A percentile compares a stretch with the other conserved stretches of the same genome.
Evolutionary conservation across 2,329 filamentous ascomycete genomes (phyloP).

Genomic region (Cladosporium sp.): DNA sequence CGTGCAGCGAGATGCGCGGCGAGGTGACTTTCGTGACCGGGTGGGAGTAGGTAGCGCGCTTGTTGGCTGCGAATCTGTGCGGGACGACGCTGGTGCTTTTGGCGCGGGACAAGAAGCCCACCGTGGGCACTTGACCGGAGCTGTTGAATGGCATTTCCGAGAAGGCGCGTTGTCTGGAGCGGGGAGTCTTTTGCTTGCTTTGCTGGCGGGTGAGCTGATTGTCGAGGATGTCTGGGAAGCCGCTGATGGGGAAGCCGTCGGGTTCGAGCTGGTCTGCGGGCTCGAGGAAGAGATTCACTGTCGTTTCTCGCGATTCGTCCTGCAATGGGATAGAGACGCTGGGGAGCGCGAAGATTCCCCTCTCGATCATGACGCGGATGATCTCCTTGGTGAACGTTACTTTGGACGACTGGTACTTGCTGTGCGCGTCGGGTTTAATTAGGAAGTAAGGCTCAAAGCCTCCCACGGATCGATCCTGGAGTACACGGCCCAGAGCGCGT

Average conservation of each 20-base stretch:
- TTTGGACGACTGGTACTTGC: slow-evolving; percentile 7
- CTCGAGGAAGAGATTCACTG: slow-evolving; percentile 31
- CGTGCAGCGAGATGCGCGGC: slow-evolving; percentile 27
- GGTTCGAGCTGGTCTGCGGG: slow-evolving; percentile 30
- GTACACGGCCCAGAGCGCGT: slow-evolving; percentile 27
- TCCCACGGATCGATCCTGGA: slow-evolving; percentile 22
- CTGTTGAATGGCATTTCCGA: neutral
- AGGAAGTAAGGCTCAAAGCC: slow-evolving; percentile 34
- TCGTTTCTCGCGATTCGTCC: slow-evolving; percentile 28
- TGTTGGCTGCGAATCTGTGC: neutral
- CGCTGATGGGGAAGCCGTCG: slow-evolving; percentile 33
- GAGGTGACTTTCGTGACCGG: neutral
- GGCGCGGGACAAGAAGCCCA: slow-evolving; percentile 3
- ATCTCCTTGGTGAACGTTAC: slow-evolving; percentile 20
- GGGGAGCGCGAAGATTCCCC: slow-evolving; percentile 27
- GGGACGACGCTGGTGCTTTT: neutral
- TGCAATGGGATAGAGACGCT: slow-evolving; percentile 29
- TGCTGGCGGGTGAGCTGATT: slow-evolving; percentile 16
- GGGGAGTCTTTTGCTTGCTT: slow-evolving; percentile 10
- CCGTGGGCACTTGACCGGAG: neutral
- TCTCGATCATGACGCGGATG: slow-evolving; percentile 25
- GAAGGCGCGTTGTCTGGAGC: slow-evolving; percentile 15
- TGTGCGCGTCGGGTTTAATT: slow-evolving; percentile 20
- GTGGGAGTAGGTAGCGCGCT: neutral
- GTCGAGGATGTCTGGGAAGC: slow-evolving; percentile 31